phyloP scores from a whole-genome alignment of 179 eudicot genomes.

The Silene vulgaris region DNA sequence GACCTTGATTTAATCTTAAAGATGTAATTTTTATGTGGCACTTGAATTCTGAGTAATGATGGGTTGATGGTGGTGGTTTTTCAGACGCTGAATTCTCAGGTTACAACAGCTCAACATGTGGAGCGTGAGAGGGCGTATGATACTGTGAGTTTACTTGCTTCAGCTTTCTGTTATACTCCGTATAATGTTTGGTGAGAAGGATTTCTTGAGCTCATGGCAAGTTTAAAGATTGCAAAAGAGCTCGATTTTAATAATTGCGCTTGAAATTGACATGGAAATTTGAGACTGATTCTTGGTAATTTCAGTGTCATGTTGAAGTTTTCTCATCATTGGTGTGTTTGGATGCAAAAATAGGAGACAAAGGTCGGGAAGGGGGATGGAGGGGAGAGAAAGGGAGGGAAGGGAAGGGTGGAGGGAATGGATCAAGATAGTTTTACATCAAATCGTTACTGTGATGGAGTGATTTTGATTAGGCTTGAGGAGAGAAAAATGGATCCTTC shows the following conservation, averaged over 20 bases:
- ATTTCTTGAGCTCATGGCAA: not conserved
- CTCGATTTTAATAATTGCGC: not conserved
- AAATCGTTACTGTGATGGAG: no score
- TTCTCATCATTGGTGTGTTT: no score
- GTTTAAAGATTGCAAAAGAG: not conserved
- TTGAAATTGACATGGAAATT: not conserved
- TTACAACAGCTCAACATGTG: constrained; percentile 76
- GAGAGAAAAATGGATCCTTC: no score
- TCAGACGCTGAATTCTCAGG: constrained; percentile 88
- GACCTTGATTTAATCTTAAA: not conserved
- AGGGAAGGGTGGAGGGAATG: no score
- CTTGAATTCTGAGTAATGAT: constrained; percentile 2
- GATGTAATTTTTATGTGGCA: not conserved
- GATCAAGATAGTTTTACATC: no score
- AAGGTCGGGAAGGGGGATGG: no score
- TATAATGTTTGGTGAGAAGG: not conserved
- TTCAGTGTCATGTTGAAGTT: not conserved
- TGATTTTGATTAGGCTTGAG: no score
- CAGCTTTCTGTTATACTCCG: constrained; percentile 4
- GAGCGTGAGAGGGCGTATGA: constrained; percentile 93
- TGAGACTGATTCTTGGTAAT: not conserved
- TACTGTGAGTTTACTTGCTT: constrained; percentile 45
- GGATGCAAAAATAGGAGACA: no score
- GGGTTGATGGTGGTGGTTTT: constrained; percentile 23
- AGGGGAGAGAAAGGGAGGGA: no score